Evolutionary conservation across 495 filamentous ascomycete genomes (phyloP), one percentile per base, ranked within the genome.

Genomic region (Opeltia flavorubescens): DNA sequence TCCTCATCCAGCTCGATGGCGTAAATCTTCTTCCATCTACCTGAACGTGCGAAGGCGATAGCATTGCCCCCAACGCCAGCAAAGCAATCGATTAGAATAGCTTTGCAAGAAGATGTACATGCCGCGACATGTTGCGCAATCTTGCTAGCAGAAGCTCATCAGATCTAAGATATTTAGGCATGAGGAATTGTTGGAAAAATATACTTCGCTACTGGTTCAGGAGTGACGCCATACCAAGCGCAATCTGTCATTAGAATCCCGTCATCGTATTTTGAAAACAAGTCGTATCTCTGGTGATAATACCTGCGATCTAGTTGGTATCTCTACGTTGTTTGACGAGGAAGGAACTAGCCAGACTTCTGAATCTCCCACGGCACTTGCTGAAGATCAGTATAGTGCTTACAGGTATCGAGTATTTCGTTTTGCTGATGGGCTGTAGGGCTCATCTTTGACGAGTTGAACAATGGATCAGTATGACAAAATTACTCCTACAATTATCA

Each of bases 151-250:
- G 35, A 43, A 13, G 26, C 20, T 31, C 15, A 29, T 51, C 20
- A 51, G 46, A 50, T 35, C 27, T 17, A 31, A 30, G 20, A 28
- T 4, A 53, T 44, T 5, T 44, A 17, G 47, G 2, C 5, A 7
- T 38, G 42, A 39, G 11, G 4, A 26, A 9, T 8, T 26, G 42
- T 33, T 35, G 36, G 25, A 29, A 25, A 3, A 25, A 59, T 69
- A 53, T 71, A 93, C 87, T 68, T 78, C 30, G 91, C 91, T 20
- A 96, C 75, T 9, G 79, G 82, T 62, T 96, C 91, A 11, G 91
- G 88, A 1, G 91, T 96, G 7, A 96, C 84, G 38, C 88, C 93
- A 63, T 87, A 98, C 91, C 91, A 98, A 24, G 86, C 82, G 66
- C 85, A 78, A 56, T 87, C 78, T 0, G 91, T 96, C 68, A 96